A percentile compares a stretch with the other conserved stretches of the same genome.
Evolutionary conservation across 768 basidiomycete genomes (phyloP).

Genomic region (Sutorius australiensis): DNA sequence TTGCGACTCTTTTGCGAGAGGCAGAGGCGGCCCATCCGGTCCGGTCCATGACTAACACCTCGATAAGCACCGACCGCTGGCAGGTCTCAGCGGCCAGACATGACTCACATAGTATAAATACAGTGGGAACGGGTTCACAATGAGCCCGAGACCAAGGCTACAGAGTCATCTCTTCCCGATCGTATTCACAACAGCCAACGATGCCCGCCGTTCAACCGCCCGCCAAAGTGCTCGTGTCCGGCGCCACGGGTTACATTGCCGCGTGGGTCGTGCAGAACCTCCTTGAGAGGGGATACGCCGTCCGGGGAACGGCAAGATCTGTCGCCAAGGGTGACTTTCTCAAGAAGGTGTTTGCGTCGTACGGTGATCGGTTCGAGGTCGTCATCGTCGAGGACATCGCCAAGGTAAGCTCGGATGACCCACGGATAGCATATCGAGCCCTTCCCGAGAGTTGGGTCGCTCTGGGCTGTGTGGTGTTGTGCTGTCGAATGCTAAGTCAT

Average conservation of each 20-base stretch:
- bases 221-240: conserved; percentile 29
- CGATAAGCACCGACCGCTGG: not conserved
- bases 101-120: not conserved
- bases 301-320: conserved; percentile 66
- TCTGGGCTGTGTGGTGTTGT: not conserved
- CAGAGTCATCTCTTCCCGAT: not conserved
- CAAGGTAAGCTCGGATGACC: conserved; percentile 31
- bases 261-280: conserved; percentile 51
- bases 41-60: not conserved
- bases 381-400: conserved; percentile 70
- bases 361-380: conserved; percentile 58
- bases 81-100: not conserved
- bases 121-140: not conserved
- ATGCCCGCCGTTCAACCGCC: conserved; percentile 28
- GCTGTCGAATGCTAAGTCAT: not conserved
- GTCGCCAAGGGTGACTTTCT: conserved; percentile 57
- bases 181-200: not conserved
- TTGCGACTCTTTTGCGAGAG: too few species aligned
- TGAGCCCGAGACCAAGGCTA: too few species aligned
- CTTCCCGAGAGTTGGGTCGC: not conserved
- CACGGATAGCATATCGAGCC: too few species aligned
- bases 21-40: too few species aligned
- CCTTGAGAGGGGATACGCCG: conserved; percentile 58
- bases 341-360: conserved; percentile 46
- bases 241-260: conserved; percentile 25